Conservation (phyloP, 73 alveolate genomes). For the Blepharisma stoltei region DNA sequence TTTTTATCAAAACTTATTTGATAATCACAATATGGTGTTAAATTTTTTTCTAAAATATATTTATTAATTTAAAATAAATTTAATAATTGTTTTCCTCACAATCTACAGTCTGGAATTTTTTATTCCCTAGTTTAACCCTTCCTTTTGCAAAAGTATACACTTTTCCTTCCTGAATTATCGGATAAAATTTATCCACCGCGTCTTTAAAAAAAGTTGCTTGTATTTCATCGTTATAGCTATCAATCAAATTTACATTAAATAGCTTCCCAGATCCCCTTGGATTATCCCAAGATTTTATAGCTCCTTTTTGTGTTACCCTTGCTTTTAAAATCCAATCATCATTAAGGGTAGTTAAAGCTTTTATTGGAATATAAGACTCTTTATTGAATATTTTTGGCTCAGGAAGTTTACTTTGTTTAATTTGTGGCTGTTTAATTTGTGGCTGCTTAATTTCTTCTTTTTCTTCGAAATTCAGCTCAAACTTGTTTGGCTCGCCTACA, state of each 20-base stretch:
- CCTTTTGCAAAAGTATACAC: slow-evolving; percentile 72
- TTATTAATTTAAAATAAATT: too few relatives aligned
- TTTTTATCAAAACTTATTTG: slow-evolving; percentile 60
- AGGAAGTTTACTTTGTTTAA: neutral
- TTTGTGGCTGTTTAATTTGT: neutral
- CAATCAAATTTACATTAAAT: slow-evolving; percentile 68
- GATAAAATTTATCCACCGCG: slow-evolving; percentile 64
- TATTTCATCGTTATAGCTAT: slow-evolving; percentile 64
- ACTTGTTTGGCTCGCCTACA: neutral
- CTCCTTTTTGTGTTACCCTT: slow-evolving; percentile 65
- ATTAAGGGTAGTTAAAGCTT: slow-evolving; percentile 60
- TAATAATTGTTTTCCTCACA: too few relatives aligned
- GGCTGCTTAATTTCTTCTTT: neutral
- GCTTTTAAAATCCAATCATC: slow-evolving; percentile 79
- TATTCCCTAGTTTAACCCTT: slow-evolving; percentile 61
- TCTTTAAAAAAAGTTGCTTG: slow-evolving; percentile 73
- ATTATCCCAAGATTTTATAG: slow-evolving; percentile 63
- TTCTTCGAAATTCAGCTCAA: neutral
- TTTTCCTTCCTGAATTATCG: slow-evolving; percentile 53
- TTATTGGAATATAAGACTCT: slow-evolving; percentile 69
- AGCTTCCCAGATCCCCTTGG: slow-evolving; percentile 65
- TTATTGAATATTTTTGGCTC: slow-evolving; percentile 13
- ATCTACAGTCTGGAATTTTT: slow-evolving; percentile 57
- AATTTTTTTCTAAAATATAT: too few relatives aligned
- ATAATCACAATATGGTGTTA: slow-evolving; percentile 75